Conservation (phyloP, 163 green algal genomes). For the Chlamydomonas reinhardtii region DNA sequence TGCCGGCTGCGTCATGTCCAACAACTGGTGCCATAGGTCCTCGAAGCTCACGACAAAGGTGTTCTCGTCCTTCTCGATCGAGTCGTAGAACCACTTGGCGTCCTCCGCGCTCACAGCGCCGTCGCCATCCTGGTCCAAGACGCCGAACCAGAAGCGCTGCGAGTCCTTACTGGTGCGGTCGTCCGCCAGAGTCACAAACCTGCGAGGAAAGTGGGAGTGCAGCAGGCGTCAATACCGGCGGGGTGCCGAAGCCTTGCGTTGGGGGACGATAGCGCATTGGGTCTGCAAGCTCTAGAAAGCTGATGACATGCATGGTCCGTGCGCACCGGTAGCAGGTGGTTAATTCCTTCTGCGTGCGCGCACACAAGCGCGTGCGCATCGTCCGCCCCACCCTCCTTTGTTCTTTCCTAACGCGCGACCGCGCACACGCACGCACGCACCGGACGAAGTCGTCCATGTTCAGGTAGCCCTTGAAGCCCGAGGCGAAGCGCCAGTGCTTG, state of each 20-base stretch:
- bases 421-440: slow-evolving; percentile 1
- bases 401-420: too few relatives aligned
- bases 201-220: neutral
- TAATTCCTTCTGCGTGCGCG: too few relatives aligned
- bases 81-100: slow-evolving; percentile 62
- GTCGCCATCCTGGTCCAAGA: slow-evolving; percentile 68
- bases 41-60: slow-evolving; percentile 61
- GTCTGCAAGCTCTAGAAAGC: too few relatives aligned
- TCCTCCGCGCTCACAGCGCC: slow-evolving; percentile 56
- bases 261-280: too few relatives aligned
- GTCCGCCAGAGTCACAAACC: slow-evolving; percentile 63
- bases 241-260: too few relatives aligned
- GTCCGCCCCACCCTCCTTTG: too few relatives aligned
- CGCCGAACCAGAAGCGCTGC: slow-evolving; percentile 69
- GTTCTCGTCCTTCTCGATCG: slow-evolving; percentile 51
- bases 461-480: slow-evolving; percentile 57
- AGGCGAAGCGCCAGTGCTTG: slow-evolving; percentile 55
- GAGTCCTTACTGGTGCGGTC: slow-evolving; percentile 57
- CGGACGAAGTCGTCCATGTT: slow-evolving; percentile 68
- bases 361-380: too few relatives aligned
- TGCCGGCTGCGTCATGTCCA: slow-evolving; percentile 39
- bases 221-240: too few relatives aligned
- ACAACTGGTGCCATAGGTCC: slow-evolving; percentile 67
- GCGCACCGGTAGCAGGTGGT: too few relatives aligned
- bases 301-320: too few relatives aligned